Conservation (phyloP, 2,329 filamentous ascomycete species). For the Magnaporthiopsis rhizophila region DNA sequence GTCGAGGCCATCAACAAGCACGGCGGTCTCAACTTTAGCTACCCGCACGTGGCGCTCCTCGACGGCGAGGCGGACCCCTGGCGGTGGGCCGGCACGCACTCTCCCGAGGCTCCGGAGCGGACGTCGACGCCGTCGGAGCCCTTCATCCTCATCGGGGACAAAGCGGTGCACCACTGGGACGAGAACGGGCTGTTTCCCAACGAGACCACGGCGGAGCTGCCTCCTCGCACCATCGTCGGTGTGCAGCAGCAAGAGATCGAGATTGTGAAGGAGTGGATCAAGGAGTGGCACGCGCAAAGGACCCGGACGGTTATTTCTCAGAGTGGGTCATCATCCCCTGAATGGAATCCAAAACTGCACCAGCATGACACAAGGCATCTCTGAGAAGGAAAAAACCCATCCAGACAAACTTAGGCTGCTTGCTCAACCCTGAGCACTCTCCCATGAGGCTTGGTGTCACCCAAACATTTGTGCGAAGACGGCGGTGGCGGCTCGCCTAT, state of each 20-base stretch:
- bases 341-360: background rate
- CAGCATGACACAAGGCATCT: background rate
- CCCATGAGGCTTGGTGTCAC: background rate
- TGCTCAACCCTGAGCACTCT: background rate
- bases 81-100: slow-evolving; percentile 34
- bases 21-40: slow-evolving; percentile 64
- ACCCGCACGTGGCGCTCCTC: slow-evolving; percentile 66
- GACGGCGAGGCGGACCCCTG: slow-evolving; percentile 74
- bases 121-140: slow-evolving; percentile 52
- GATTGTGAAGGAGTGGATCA: slow-evolving; percentile 15
- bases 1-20: slow-evolving; percentile 64
- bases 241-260: slow-evolving; percentile 13
- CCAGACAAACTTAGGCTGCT: background rate
- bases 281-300: slow-evolving; percentile 8
- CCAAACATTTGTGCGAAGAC: background rate
- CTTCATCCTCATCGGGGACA: slow-evolving; percentile 56
- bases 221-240: background rate
- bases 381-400: background rate
- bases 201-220: slow-evolving; percentile 33
- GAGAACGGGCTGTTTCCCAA: slow-evolving; percentile 58
- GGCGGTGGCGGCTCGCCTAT: no score
- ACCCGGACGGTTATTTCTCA: background rate
- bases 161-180: slow-evolving; percentile 72
- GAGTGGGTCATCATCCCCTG: no score
- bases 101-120: slow-evolving; percentile 25